Percentiles rank a stretch among this genome's conserved stretches.
phyloP scores from a whole-genome alignment of 805 yeast genomes.

The Wickerhamiella qilinensis region DNA sequence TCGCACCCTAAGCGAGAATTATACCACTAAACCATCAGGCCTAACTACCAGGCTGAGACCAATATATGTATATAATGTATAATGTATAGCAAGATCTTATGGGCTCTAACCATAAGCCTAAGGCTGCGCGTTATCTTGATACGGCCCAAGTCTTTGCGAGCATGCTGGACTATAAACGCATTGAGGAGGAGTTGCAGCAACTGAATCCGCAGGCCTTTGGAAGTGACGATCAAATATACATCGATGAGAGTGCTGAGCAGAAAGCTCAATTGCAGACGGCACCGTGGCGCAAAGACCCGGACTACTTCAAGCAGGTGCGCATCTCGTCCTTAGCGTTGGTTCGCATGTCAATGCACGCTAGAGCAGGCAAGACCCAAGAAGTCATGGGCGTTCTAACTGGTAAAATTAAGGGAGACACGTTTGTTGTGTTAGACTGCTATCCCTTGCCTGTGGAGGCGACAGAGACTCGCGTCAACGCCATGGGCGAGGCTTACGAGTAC shows the following conservation, averaged over 20 bases:
- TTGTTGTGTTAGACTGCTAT: constrained; percentile 67
- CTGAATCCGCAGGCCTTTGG: background rate
- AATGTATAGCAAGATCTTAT: background rate
- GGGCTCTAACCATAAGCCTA: too few relatives aligned
- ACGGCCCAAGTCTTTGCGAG: too few relatives aligned
- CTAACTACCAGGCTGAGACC: background rate
- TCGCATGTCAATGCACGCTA: constrained; percentile 77
- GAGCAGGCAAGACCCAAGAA: constrained; percentile 73
- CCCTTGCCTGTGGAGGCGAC: constrained; percentile 91
- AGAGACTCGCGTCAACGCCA: constrained; percentile 90
- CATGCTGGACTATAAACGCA: background rate
- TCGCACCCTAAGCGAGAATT: constrained; percentile 9
- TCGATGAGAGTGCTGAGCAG: background rate
- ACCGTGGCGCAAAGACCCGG: background rate
- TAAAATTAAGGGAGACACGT: constrained; percentile 30
- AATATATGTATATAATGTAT: background rate
- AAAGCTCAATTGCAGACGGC: background rate
- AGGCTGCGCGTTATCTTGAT: too few relatives aligned
- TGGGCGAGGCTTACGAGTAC: constrained; percentile 83
- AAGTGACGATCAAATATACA: background rate
- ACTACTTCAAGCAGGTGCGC: constrained; percentile 31
- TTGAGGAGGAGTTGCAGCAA: background rate
- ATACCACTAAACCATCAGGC: constrained; percentile 8
- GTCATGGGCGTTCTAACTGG: constrained; percentile 95
- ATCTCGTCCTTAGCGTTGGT: constrained; percentile 72